Conservation (phyloP, 2,329 filamentous ascomycete genomes). For the Magnaporthiopsis rhizophila region DNA sequence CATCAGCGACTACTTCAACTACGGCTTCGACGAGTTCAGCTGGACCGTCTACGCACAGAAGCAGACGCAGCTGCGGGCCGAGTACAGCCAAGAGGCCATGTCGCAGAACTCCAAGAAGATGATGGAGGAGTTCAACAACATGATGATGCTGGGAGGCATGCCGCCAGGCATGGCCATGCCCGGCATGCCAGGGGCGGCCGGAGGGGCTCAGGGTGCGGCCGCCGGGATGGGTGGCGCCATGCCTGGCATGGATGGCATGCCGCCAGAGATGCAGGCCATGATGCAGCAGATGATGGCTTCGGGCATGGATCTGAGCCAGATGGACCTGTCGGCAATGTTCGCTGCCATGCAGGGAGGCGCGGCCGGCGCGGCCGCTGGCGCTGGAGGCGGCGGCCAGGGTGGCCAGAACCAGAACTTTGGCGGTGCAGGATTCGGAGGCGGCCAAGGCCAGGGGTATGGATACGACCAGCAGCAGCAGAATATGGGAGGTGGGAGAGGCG, state of each 20-base stretch:
- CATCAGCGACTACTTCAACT: conserved; percentile 97
- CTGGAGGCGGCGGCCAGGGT: conserved; percentile 32
- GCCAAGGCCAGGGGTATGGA: conserved; percentile 42
- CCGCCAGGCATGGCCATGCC: conserved; percentile 30
- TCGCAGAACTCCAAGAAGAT: conserved; percentile 68
- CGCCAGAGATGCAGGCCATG: conserved; percentile 59
- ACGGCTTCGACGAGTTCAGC: conserved; percentile 96
- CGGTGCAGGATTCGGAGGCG: conserved; percentile 41
- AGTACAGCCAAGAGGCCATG: conserved; percentile 61
- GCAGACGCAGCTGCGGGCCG: conserved; percentile 69
- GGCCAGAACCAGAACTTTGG: conserved; percentile 40
- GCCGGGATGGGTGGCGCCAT: conserved; percentile 32
- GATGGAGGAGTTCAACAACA: conserved; percentile 59
- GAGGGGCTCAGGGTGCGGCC: conserved; percentile 23
- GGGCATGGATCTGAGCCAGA: conserved; percentile 58
- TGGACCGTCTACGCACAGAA: conserved; percentile 93
- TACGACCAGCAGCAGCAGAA: conserved; percentile 21
- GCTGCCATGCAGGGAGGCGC: conserved; percentile 42
- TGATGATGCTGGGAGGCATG: conserved; percentile 56
- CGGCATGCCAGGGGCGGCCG: conserved; percentile 20
- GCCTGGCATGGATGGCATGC: conserved; percentile 54
- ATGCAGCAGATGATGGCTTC: conserved; percentile 63
- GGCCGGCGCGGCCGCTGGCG: conserved; percentile 33
- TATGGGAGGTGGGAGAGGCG: conserved; percentile 23
- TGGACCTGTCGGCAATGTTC: conserved; percentile 55